phyloP scores from a whole-genome alignment of 2,329 filamentous ascomycete genomes.

The Aureobasidium sp. region DNA sequence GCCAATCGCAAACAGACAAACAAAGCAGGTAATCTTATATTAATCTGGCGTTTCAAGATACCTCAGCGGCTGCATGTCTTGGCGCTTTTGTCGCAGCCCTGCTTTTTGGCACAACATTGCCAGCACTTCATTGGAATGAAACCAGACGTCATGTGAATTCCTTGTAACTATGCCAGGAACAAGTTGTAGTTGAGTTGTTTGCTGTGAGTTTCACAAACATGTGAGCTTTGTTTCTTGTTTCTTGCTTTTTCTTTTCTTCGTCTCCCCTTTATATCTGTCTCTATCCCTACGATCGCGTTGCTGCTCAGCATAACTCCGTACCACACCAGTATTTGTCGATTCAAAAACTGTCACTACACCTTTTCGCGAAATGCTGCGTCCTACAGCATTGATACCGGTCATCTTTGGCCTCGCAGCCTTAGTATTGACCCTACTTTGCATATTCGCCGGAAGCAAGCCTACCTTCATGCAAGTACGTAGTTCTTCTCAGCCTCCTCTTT shows the following conservation, averaged over 20 bases:
- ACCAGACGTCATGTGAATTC: conserved; percentile 10
- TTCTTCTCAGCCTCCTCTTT: too few relatives aligned
- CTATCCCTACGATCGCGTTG: too few relatives aligned
- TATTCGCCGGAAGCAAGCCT: conserved; percentile 51
- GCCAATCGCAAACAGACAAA: not conserved
- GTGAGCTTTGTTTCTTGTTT: not conserved
- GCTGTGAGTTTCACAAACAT: not conserved
- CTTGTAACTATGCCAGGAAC: not conserved
- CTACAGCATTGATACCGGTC: conserved; percentile 41
- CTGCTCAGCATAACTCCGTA: too few relatives aligned
- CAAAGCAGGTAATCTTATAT: conserved; percentile 3
- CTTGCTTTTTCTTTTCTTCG: not conserved
- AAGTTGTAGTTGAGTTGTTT: not conserved
- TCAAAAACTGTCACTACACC: not conserved
- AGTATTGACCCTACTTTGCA: conserved; percentile 49
- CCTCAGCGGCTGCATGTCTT: conserved; percentile 10
- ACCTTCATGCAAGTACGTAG: conserved; percentile 40
- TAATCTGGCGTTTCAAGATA: conserved; percentile 3
- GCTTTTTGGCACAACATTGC: conserved; percentile 6
- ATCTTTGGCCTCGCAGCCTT: conserved; percentile 45
- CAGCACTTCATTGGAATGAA: conserved; percentile 7
- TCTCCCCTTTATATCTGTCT: not conserved
- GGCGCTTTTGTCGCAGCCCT: conserved; percentile 1
- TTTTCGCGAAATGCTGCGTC: conserved; percentile 38
- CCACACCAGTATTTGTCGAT: not conserved